Evolutionary conservation across 108 stramenopile species (phyloP).

Genomic region (Parmales sp.): DNA sequence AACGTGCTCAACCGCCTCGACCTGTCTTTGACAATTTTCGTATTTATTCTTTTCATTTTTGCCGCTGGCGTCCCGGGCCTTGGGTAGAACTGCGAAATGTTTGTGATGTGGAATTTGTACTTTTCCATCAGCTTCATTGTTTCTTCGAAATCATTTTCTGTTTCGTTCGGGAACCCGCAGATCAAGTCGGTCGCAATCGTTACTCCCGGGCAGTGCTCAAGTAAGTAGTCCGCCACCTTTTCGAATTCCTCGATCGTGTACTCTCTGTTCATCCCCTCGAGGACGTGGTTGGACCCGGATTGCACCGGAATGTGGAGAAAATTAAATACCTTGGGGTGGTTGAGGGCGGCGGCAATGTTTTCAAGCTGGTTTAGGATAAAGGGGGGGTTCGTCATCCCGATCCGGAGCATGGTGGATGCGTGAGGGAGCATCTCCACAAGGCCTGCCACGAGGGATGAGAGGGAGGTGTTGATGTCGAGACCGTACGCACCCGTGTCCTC

Average conservation of each 20-base stretch:
- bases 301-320: conserved; percentile 43
- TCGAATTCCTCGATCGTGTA: conserved; percentile 32
- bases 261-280: conserved; percentile 31
- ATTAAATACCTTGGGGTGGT: conserved; percentile 16
- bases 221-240: conserved; percentile 15
- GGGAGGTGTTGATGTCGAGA: conserved; percentile 22
- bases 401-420: conserved; percentile 15
- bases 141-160: conserved; percentile 27
- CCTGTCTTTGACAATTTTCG: conserved; percentile 28
- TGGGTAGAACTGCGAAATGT: conserved; percentile 45
- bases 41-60: conserved; percentile 26
- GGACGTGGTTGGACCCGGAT: conserved; percentile 20
- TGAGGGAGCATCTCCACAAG: background rate
- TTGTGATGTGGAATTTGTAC: conserved; percentile 17
- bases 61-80: conserved; percentile 43
- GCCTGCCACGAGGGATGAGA: background rate
- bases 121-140: conserved; percentile 19
- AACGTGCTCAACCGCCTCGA: conserved; percentile 16
- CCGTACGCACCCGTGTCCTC: conserved; percentile 48
- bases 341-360: conserved; percentile 6
- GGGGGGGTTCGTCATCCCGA: conserved; percentile 48
- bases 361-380: conserved; percentile 34
- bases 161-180: conserved; percentile 37
- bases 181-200: conserved; percentile 38
- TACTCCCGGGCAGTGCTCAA: conserved; percentile 12